Evolutionary conservation across 164 flowering plant species (phyloP).

Genomic region (Amborella trichopoda): DNA sequence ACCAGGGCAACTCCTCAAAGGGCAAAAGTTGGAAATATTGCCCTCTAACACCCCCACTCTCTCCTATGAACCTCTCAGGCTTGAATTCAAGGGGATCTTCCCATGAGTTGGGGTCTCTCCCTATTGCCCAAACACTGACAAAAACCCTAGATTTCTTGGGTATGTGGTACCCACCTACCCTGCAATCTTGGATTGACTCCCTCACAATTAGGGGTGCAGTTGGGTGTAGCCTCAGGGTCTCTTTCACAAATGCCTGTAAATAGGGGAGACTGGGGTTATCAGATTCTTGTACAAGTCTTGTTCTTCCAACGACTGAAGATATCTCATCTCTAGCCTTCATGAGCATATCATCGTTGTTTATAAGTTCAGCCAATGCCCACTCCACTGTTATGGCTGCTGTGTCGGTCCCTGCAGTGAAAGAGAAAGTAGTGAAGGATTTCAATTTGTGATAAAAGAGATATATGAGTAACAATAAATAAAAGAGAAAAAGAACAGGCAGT

Average conservation of each 20-base stretch:
- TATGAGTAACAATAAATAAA: too few species aligned
- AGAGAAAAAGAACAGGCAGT: too few species aligned
- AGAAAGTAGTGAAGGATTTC: too few species aligned
- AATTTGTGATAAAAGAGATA: too few species aligned
- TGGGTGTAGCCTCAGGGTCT: too few species aligned
- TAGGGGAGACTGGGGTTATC: constrained; percentile 25
- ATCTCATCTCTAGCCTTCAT: constrained; percentile 27
- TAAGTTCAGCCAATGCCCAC: constrained; percentile 38
- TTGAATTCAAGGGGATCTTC: constrained; percentile 41
- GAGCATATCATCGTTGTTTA: constrained; percentile 21
- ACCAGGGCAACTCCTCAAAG: constrained; percentile 54
- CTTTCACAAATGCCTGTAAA: constrained; percentile 33
- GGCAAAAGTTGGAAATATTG: constrained; percentile 38
- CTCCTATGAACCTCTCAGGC: constrained; percentile 48
- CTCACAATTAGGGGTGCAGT: constrained; percentile 29
- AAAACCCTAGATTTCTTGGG: constrained; percentile 35
- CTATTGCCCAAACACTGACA: constrained; percentile 47
- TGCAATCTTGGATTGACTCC: constrained; percentile 23
- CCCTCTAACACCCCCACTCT: constrained; percentile 15
- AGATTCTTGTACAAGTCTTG: too few species aligned
- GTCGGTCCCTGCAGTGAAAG: constrained; percentile 31
- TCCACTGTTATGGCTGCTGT: constrained; percentile 25
- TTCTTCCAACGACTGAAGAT: constrained; percentile 24
- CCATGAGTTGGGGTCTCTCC: too few species aligned
- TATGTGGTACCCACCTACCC: constrained; percentile 28